Conservation (phyloP, 179 eudicot species). For the Silene vulgaris region DNA sequence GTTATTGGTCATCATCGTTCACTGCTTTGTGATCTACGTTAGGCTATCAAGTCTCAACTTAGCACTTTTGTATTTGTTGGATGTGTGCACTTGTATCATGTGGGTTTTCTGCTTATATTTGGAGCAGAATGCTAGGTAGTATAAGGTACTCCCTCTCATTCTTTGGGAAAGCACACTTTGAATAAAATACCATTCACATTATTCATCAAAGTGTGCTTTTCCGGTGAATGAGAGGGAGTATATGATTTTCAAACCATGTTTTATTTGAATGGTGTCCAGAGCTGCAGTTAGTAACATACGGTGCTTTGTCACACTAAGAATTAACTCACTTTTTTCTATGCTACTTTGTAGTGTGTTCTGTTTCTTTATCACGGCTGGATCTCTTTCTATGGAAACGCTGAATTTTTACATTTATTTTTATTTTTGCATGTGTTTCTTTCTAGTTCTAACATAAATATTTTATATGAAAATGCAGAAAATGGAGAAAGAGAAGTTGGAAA, state of each 20-base stretch:
- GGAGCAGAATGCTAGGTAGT: background rate
- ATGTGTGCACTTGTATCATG: background rate
- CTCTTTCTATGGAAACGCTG: background rate
- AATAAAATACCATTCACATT: too few relatives aligned
- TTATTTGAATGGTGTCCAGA: background rate
- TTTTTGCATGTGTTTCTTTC: background rate
- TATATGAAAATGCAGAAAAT: conserved; percentile 32
- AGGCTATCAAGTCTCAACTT: too few relatives aligned
- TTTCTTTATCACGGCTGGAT: background rate
- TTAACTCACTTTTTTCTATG: background rate
- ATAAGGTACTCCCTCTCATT: too few relatives aligned
- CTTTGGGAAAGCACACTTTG: too few relatives aligned
- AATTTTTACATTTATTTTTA: background rate
- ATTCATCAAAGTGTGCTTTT: too few relatives aligned
- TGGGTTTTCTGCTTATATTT: background rate
- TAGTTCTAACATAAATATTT: conserved; percentile 14
- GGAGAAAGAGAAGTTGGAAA: conserved; percentile 53
- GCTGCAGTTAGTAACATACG: background rate
- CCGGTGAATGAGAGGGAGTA: too few relatives aligned
- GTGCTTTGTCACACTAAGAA: background rate
- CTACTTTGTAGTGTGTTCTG: background rate
- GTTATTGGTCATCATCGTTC: background rate
- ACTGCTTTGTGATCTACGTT: background rate
- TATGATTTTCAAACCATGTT: background rate
- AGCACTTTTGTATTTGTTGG: too few relatives aligned